Evolutionary conservation across 768 basidiomycete genomes (phyloP).

Genomic region (Kwoniella sp.): DNA sequence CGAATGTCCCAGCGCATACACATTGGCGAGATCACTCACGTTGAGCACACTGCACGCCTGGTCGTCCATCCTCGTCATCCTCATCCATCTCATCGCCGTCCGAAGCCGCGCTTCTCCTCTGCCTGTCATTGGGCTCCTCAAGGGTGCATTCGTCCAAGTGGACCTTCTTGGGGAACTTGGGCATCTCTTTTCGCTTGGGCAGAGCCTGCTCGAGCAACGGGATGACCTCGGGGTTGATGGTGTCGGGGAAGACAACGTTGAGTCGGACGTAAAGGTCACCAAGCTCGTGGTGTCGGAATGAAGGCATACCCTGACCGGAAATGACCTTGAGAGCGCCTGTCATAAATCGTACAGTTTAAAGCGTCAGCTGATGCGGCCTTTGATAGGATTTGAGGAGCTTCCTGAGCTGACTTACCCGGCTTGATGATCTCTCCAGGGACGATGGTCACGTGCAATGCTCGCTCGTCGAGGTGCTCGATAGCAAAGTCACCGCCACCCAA

Average conservation of each 20-base stretch:
- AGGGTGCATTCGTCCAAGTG: conserved; percentile 81
- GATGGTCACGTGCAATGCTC: conserved; percentile 78
- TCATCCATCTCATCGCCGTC: conserved; percentile 75
- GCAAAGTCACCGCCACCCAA: conserved; percentile 87
- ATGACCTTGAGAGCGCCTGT: conserved; percentile 87
- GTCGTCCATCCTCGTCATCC: conserved; percentile 81
- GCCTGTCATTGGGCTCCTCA: conserved; percentile 74
- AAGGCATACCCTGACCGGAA: conserved; percentile 96
- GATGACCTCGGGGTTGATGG: conserved; percentile 69
- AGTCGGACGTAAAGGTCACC: conserved; percentile 90
- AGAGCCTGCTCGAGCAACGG: conserved; percentile 80
- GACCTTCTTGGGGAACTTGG: conserved; percentile 69
- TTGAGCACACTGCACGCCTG: conserved; percentile 87
- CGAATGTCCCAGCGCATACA: background rate
- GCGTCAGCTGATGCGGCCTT: background rate
- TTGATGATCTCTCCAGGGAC: conserved; percentile 86
- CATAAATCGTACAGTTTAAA: background rate
- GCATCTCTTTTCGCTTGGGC: conserved; percentile 71
- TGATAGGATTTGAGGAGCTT: background rate
- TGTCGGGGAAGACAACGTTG: conserved; percentile 84
- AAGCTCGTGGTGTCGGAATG: conserved; percentile 92
- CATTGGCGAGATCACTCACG: conserved; percentile 43
- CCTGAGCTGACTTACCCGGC: conserved; percentile 78
- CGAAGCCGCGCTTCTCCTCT: conserved; percentile 60
- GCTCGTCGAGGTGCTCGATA: conserved; percentile 92